Percentiles rank a stretch among this genome's conserved stretches.
phyloP scores from a whole-genome alignment of 345 rosid genomes.

The Alliaria petiolata region DNA sequence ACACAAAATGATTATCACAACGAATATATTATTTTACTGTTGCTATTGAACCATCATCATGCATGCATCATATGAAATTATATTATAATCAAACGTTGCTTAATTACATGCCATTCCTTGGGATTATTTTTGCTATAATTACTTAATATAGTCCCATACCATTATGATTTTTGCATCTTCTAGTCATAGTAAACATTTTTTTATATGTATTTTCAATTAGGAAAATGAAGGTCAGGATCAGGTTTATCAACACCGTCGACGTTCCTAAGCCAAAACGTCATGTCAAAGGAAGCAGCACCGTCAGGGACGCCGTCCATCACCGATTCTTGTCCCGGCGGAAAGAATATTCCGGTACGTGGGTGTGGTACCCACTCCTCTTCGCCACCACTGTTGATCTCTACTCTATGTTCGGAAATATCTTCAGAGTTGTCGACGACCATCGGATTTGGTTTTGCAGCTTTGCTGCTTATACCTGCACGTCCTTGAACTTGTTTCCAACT shows the following conservation, averaged over 20 bases:
- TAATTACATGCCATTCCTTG: not conserved
- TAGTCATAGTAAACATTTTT: not conserved
- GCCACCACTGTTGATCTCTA: not conserved
- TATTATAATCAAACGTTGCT: not conserved
- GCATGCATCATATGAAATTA: not conserved
- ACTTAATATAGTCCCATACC: not conserved
- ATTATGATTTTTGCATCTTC: not conserved
- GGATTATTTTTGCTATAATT: not conserved
- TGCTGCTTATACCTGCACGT: constrained; percentile 16
- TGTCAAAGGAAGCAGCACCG: constrained; percentile 44
- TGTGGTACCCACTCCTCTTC: constrained; percentile 56
- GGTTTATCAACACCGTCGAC: constrained; percentile 50
- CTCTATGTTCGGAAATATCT: constrained; percentile 1
- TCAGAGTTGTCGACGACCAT: constrained; percentile 1
- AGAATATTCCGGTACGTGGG: constrained; percentile 63
- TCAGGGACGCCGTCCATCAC: constrained; percentile 59
- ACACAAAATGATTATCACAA: not conserved
- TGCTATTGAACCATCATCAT: not conserved
- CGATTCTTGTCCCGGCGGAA: constrained; percentile 57
- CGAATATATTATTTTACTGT: not conserved
- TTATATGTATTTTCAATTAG: not conserved
- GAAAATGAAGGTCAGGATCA: constrained; percentile 23
- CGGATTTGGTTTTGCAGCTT: constrained; percentile 18
- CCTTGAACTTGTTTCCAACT: constrained; percentile 28
- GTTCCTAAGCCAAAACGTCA: constrained; percentile 51